Conservation (phyloP, 768 basidiomycete genomes). For the Wakefieldia striispora region DNA sequence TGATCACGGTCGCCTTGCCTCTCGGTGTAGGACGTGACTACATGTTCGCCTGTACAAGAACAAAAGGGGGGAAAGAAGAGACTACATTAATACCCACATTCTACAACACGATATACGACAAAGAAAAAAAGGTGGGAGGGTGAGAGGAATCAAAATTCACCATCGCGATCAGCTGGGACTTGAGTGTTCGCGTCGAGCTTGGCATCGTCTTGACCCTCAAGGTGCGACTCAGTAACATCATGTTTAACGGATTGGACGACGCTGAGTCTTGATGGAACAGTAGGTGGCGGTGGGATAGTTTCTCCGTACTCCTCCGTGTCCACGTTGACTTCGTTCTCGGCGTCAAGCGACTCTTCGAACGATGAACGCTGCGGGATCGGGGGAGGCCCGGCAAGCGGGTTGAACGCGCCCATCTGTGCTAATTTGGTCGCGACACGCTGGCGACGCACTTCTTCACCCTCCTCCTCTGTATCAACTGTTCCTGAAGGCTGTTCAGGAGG, state of each 20-base stretch:
- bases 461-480: constrained; percentile 27
- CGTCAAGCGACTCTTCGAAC: constrained; percentile 9
- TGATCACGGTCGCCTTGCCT: constrained; percentile 9
- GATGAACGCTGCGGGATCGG: constrained; percentile 15
- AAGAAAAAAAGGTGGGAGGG: constrained; percentile 8
- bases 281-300: constrained; percentile 16
- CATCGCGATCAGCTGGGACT: constrained; percentile 30
- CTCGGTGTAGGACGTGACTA: constrained; percentile 12
- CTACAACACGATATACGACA: constrained; percentile 25
- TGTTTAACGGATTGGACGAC: constrained; percentile 13
- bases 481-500: constrained; percentile 2
- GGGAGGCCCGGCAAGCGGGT: constrained; percentile 48
- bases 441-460: constrained; percentile 53
- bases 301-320: constrained; percentile 27
- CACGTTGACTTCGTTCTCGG: constrained; percentile 24
- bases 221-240: constrained; percentile 14
- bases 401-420: constrained; percentile 61
- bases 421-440: constrained; percentile 58
- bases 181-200: constrained; percentile 14
- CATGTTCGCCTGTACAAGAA: constrained; percentile 22
- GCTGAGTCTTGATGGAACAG: constrained; percentile 23
- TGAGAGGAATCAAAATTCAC: constrained; percentile 41
- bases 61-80: not conserved
- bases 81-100: constrained; percentile 32
- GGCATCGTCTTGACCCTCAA: constrained; percentile 16